These are phyloP conservation scores for Cercospora sesami DNA, from an alignment of 2,329 filamentous ascomycete species.

Conservation along the genomic window DNA sequence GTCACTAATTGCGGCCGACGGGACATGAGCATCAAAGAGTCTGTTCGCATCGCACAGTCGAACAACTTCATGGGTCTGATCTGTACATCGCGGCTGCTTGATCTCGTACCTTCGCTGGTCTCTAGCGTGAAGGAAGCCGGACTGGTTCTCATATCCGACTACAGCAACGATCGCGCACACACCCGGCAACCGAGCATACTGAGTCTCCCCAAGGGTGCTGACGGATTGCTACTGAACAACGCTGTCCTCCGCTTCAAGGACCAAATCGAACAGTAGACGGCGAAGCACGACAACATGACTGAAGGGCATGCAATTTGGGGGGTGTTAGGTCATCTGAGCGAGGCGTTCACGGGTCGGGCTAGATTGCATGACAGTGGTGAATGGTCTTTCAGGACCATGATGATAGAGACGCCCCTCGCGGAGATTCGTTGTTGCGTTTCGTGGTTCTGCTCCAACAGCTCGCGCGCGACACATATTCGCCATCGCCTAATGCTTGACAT, in stretches of 20 bases:
- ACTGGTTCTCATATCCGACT: constrained; percentile 86
- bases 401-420: not conserved
- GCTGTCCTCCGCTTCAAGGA: constrained; percentile 92
- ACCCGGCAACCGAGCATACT: constrained; percentile 48
- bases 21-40: constrained; percentile 88
- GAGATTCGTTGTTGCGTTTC: not conserved
- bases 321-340: constrained; percentile 16
- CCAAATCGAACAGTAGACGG: constrained; percentile 60
- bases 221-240: constrained; percentile 80
- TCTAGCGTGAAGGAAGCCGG: constrained; percentile 94
- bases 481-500: not conserved
- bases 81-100: constrained; percentile 81
- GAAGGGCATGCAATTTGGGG: constrained; percentile 6
- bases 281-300: not conserved
- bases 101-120: constrained; percentile 87
- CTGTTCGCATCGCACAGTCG: constrained; percentile 84
- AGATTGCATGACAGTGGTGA: not conserved
- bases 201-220: constrained; percentile 74
- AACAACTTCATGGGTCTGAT: constrained; percentile 99
- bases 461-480: not conserved
- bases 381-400: not conserved
- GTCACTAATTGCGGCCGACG: constrained; percentile 65
- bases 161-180: constrained; percentile 48
- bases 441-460: not conserved
- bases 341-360: constrained; percentile 15